Evolutionary conservation across 2,329 filamentous ascomycete species (phyloP).

Genomic region (Botryotinia globosa): DNA sequence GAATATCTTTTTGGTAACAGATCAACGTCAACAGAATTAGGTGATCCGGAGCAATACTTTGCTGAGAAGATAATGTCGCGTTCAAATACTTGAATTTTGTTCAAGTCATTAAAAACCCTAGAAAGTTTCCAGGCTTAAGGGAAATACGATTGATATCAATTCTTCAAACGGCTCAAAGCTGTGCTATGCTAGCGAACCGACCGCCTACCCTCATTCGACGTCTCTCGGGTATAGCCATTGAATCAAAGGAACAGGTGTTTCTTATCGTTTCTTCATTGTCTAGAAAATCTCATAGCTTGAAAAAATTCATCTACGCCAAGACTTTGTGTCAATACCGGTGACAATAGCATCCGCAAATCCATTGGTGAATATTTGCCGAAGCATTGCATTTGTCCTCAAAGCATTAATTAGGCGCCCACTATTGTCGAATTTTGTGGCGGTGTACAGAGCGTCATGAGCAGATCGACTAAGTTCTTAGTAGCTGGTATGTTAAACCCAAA

Average conservation of each 20-base stretch:
- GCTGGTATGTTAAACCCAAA: neutral
- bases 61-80: neutral
- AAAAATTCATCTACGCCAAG: neutral
- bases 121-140: neutral
- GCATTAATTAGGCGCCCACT: neutral
- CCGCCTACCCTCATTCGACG: neutral
- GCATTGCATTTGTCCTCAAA: neutral
- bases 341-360: neutral
- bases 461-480: neutral
- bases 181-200: neutral
- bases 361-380: neutral
- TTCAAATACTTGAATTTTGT: neutral
- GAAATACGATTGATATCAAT: neutral
- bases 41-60: neutral
- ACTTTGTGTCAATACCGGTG: neutral
- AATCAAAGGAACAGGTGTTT: neutral
- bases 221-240: neutral
- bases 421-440: neutral
- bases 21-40: neutral
- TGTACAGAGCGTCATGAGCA: neutral
- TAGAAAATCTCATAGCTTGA: neutral
- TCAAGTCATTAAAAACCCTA: neutral
- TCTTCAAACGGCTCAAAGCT: neutral
- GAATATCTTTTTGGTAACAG: neutral
- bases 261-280: too few species aligned